Evolutionary conservation across 192 early-diverging fungal species (phyloP).

Genomic region (Entomortierella chlamydospora): DNA sequence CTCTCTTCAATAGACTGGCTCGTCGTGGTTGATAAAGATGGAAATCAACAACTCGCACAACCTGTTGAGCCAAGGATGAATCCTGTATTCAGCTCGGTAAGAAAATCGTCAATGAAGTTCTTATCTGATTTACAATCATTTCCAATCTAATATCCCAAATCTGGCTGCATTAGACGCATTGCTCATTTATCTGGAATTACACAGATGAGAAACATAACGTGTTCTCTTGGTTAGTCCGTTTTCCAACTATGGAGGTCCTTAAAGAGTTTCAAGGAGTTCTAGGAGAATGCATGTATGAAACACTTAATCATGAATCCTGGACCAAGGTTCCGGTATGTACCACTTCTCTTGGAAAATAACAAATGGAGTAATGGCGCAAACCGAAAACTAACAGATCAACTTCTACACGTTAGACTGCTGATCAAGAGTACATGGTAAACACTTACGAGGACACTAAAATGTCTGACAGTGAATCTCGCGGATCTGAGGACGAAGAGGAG

Average conservation of each 20-base stretch:
- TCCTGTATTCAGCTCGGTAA: constrained; percentile 73
- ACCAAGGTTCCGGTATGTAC: constrained; percentile 65
- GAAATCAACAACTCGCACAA: constrained; percentile 63
- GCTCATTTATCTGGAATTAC: constrained; percentile 88
- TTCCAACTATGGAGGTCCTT: constrained; percentile 61
- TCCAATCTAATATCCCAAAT: neutral
- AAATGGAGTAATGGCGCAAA: neutral
- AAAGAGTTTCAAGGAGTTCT: constrained; percentile 74
- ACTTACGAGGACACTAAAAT: constrained; percentile 79
- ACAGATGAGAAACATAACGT: constrained; percentile 65
- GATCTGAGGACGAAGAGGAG: constrained; percentile 11
- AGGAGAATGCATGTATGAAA: constrained; percentile 83
- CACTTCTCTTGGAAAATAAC: neutral
- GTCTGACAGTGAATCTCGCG: constrained; percentile 52
- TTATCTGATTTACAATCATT: neutral
- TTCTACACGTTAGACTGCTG: constrained; percentile 53
- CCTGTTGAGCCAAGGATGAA: constrained; percentile 80
- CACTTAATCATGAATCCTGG: constrained; percentile 72
- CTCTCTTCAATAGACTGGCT: constrained; percentile 62
- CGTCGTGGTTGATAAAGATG: constrained; percentile 58
- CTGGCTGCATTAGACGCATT: constrained; percentile 64
- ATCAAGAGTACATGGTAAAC: constrained; percentile 81
- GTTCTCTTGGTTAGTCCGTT: constrained; percentile 83
- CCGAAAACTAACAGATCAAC: neutral
- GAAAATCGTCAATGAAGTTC: neutral